A percentile compares a stretch with the other conserved stretches of the same genome.
Evolutionary conservation across 2,329 filamentous ascomycete species (phyloP).

Genomic region (Fusarium nematophilum): DNA sequence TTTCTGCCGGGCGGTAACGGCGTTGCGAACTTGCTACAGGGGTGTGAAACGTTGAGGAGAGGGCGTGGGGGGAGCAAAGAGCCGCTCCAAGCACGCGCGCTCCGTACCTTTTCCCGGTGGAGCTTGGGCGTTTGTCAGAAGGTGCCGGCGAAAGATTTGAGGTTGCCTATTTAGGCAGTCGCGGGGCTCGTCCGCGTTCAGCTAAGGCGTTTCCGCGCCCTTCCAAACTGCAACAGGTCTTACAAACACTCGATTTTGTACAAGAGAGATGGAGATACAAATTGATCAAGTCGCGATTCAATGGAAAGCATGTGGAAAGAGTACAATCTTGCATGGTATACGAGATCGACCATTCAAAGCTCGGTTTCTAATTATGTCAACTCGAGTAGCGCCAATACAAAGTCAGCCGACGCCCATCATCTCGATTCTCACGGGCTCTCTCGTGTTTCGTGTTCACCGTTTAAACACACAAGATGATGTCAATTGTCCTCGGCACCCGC

Average conservation of each 20-base stretch:
- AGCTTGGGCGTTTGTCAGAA: slow-evolving; percentile 15
- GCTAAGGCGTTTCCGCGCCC: slow-evolving; percentile 26
- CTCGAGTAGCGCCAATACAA: slow-evolving; percentile 10
- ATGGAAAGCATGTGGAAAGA: too few relatives aligned
- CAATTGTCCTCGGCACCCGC: too few relatives aligned
- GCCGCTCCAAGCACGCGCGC: slow-evolving; percentile 4
- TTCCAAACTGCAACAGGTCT: slow-evolving; percentile 1
- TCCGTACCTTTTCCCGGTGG: slow-evolving; percentile 17
- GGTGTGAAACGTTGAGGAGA: neutral
- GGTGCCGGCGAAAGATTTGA: neutral
- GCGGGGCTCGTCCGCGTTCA: slow-evolving; percentile 23
- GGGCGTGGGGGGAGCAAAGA: slow-evolving; percentile 18
- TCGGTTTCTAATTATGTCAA: slow-evolving; percentile 2
- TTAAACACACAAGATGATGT: neutral
- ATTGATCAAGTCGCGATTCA: too few relatives aligned
- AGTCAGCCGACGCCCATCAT: neutral
- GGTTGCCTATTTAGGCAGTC: slow-evolving; percentile 38
- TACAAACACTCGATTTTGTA: neutral
- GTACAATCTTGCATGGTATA: too few relatives aligned
- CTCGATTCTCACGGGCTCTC: neutral
- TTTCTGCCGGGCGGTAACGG: slow-evolving; percentile 50
- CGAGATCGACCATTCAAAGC: too few relatives aligned
- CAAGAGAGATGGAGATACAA: too few relatives aligned
- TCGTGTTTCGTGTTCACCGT: neutral
- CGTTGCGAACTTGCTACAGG: too few relatives aligned